Base-by-base conservation (phyloP, 257 asterid species). In the Solanum phureja region DNA sequence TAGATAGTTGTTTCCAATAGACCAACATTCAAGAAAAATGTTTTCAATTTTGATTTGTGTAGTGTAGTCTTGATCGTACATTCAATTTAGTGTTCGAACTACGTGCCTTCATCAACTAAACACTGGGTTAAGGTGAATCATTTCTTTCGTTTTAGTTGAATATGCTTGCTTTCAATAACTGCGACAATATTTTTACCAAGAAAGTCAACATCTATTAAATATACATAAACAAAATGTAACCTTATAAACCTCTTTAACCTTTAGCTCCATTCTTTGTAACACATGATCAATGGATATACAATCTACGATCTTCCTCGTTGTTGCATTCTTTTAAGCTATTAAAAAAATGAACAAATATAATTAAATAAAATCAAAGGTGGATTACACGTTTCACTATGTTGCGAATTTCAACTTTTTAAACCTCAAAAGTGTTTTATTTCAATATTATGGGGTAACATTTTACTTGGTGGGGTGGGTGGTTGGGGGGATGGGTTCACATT, bases 331-430 rank as follows among this genome's bases (percentile, higher is more conserved):
- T 71, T 71, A 71, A 71, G 12, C 7, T 16, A 31, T 31, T 71
- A 11, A 31, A 1, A 1, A 0, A 27, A 71, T 0, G 1, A 14
- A 71, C 11, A 27, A 66, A 24, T 3, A 0, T 0, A 12, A 66
- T 24, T 16, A 18, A 71, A 71, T 31, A 19, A 69, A 69, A 14
- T 8, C 0, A 71, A 5, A 71, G 0, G 14, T 0, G 7, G 0
- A 71, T 31, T 71, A 71, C 76, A 71, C 7, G 4, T 71, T 14
- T 31, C 11, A 71, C 7, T 71, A 1, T 33, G 1, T 31, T 1
- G 1, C 0, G 1, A 11, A 31, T 13, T 68, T 71, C 35, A 7
- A 71, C 19, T 8, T 33, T 72, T 34, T 18, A 18, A 1, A 72
- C 27, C n/a, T 16, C 13, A 16, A 69, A 71, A 16, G 13, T 71